These are phyloP conservation scores for Cryptosporidium ubiquitum DNA, from an alignment of 169 alveolate genomes.

Conservation along the genomic window DNA sequence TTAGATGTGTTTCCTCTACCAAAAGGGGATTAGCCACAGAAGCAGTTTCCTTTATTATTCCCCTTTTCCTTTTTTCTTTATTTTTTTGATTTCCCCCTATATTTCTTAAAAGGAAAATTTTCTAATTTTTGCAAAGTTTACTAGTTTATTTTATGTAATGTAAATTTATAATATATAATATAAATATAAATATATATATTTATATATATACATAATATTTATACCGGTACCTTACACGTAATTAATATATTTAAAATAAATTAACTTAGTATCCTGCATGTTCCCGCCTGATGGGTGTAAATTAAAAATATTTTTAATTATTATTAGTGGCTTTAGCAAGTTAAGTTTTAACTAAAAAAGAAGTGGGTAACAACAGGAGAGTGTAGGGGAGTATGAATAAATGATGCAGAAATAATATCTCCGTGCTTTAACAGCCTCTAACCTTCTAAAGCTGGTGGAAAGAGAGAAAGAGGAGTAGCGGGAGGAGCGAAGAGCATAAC, in stretches of 20 bases:
- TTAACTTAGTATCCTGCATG: conserved; percentile 1
- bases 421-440: no score
- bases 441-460: no score
- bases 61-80: not conserved
- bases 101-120: not conserved
- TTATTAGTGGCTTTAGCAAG: not conserved
- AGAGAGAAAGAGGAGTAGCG: not conserved
- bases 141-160: no score
- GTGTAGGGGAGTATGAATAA: not conserved
- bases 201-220: not conserved
- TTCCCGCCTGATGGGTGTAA: conserved; percentile 9
- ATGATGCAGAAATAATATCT: not conserved
- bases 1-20: not conserved
- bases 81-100: not conserved
- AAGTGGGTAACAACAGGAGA: not conserved
- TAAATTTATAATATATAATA: no score
- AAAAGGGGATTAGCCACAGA: not conserved
- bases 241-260: not conserved
- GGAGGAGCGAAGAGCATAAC: not conserved
- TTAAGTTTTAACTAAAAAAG: not conserved
- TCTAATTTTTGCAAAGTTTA: not conserved
- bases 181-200: no score
- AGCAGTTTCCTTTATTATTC: not conserved
- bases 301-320: not conserved
- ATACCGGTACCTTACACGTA: conserved; percentile 1